phyloP scores from a whole-genome alignment of 805 yeast genomes.

The Helenozyma rhizophorensis region DNA sequence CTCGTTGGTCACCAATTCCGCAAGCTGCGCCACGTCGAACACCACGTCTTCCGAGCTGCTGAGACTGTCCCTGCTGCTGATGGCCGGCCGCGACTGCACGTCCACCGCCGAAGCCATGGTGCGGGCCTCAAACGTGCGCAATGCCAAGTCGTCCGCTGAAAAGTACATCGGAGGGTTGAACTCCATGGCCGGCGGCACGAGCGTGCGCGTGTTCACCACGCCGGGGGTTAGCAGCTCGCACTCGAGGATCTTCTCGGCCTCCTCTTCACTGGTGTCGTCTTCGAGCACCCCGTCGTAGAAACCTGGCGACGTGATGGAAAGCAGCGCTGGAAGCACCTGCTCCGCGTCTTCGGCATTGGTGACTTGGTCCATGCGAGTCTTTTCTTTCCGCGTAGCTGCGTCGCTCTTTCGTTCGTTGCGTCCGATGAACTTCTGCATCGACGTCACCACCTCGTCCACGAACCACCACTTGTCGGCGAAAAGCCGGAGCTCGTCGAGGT shows the following conservation, averaged over 20 bases:
- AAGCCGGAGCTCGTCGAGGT: slow-evolving; percentile 7
- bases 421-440: slow-evolving; percentile 4
- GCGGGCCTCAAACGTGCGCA: slow-evolving; percentile 2
- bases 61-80: not conserved
- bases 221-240: no score
- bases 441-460: slow-evolving; percentile 10
- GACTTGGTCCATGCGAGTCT: slow-evolving; percentile 9
- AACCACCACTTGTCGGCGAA: slow-evolving; percentile 16
- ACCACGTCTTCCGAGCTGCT: slow-evolving; percentile 7
- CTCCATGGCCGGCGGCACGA: not conserved
- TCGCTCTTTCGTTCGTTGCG: no score
- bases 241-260: not conserved
- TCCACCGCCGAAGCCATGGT: not conserved
- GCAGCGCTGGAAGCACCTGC: slow-evolving; percentile 10
- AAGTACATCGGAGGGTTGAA: not conserved
- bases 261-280: slow-evolving; percentile 8
- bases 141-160: slow-evolving; percentile 4
- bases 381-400: slow-evolving; percentile 1
- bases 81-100: not conserved
- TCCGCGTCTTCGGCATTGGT: slow-evolving; percentile 11
- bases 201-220: no score
- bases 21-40: slow-evolving; percentile 15
- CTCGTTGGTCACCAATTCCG: slow-evolving; percentile 13
- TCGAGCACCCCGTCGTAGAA: slow-evolving; percentile 14
- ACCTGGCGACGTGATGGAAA: slow-evolving; percentile 15